Conservation (phyloP, 345 rosid genomes). For the Camelina neglecta region DNA sequence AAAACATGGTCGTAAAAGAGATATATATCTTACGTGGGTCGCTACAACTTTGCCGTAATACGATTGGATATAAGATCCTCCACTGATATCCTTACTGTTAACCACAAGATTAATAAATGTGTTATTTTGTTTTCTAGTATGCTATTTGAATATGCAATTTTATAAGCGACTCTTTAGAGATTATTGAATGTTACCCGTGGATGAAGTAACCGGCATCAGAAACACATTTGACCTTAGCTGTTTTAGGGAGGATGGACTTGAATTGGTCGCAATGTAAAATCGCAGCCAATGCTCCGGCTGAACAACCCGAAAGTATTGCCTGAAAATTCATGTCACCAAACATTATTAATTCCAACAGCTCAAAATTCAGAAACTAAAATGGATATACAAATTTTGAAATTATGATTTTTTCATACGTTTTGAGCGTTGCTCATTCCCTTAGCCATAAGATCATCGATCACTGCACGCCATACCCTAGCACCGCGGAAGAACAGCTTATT, state of each 20-base stretch:
- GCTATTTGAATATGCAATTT: neutral
- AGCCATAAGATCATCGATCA: conserved; percentile 74
- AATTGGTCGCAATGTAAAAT: conserved; percentile 87
- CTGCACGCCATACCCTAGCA: conserved; percentile 75
- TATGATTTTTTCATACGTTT: conserved; percentile 52
- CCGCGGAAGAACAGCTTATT: conserved; percentile 86
- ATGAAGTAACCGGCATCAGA: conserved; percentile 94
- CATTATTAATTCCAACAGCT: neutral
- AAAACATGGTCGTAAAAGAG: neutral
- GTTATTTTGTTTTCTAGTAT: neutral
- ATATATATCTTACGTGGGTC: conserved; percentile 60
- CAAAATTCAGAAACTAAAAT: neutral
- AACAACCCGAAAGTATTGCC: conserved; percentile 97
- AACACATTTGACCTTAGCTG: conserved; percentile 85
- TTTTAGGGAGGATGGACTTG: conserved; percentile 61
- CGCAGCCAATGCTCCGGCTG: conserved; percentile 94
- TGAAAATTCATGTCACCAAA: conserved; percentile 36
- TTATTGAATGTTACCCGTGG: conserved; percentile 63
- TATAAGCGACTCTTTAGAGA: neutral
- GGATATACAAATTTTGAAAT: neutral
- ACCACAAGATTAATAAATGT: neutral
- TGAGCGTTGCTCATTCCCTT: conserved; percentile 87
- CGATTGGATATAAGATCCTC: conserved; percentile 61
- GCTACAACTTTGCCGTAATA: conserved; percentile 72
- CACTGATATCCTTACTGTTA: conserved; percentile 77